A percentile compares a stretch with the other conserved stretches of the same genome.
phyloP scores from a whole-genome alignment of 345 rosid species.

The Lagerstroemia speciosa region DNA sequence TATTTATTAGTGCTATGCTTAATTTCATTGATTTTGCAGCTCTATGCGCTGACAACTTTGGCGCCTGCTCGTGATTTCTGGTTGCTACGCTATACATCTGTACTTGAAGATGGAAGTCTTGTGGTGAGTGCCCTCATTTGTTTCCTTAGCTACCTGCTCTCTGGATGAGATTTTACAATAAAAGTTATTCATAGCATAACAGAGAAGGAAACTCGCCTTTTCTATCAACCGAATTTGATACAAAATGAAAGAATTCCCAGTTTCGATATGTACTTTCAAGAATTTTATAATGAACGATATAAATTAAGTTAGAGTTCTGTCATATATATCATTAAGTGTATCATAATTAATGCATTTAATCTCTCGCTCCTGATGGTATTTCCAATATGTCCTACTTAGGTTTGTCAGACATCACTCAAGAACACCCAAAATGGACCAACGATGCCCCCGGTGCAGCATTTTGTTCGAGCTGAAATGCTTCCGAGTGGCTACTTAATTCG shows the following conservation, averaged over 20 bases:
- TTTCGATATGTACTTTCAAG: too few species aligned
- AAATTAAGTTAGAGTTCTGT: too few species aligned
- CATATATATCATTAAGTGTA: not conserved
- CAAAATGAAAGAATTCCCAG: too few species aligned
- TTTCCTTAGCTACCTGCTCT: not conserved
- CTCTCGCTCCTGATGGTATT: not conserved
- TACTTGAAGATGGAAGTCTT: conserved; percentile 98
- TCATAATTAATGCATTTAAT: not conserved
- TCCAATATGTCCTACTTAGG: conserved; percentile 20
- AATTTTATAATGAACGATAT: too few species aligned
- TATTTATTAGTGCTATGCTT: not conserved
- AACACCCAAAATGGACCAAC: conserved; percentile 92
- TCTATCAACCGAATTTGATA: too few species aligned
- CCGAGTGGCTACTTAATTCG: conserved; percentile 94
- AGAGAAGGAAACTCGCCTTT: too few species aligned
- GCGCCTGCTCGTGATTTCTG: conserved; percentile 99
- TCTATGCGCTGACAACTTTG: conserved; percentile 95
- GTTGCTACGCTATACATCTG: conserved; percentile 92
- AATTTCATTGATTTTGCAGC: conserved; percentile 35
- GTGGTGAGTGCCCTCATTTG: conserved; percentile 44
- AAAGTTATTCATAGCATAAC: too few species aligned
- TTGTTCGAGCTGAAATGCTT: conserved; percentile 98
- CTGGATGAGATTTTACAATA: too few species aligned
- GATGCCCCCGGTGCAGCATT: conserved; percentile 94
- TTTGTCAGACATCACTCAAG: conserved; percentile 93